Base-by-base conservation (phyloP, 768 basidiomycete genomes). In the Mycena galericulata region DNA sequence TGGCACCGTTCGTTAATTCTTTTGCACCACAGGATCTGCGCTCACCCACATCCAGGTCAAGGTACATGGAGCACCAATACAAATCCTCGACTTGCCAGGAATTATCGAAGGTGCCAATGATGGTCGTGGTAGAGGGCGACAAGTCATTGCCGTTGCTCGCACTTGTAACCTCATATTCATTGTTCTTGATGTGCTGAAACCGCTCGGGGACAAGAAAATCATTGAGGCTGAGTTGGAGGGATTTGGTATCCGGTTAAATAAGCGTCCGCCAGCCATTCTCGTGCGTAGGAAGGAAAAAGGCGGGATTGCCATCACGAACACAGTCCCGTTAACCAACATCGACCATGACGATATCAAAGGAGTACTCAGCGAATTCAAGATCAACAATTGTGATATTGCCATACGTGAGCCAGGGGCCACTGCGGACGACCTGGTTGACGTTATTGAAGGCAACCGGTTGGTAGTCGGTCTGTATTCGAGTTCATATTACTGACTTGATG, bases 91-190 rank as follows among this genome's bases (percentile, higher is more conserved):
- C 85, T 81, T 97, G 65, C 96, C 96, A 70, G 97, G 98, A 85
- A 99, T 99, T 70, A 98, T 99, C 69, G 97, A 98, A 79, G 97
- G 97, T 73, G 97, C 97, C 29, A 95, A 96, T 75, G 97, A 98
- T 73, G 97, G 97, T 60, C 90, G 94, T 78, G 97, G 97, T 79
- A 85, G 97, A 85, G 97, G 97, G 86, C 92, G 95, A 72, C 97
- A 99, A 87, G 91, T 93, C 58, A 94, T 92, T 75, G 93, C 93
- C 62, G 98, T 99, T 72, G 97, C 98, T 10, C 90, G 98, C 67
- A 99, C 98, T 43, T 99, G 98, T 79, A 95, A 98, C 79, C 90
- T 99, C 38, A 98, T 99, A 68, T 99, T 99, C 81, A 99, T 99
- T 78, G 94, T 99, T 30, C 89, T 99, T 54, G 98, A 99, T 75